These are phyloP conservation scores for Metarhizium guizhouense DNA, from an alignment of 2,329 filamentous ascomycete genomes.

Conservation along the genomic window DNA sequence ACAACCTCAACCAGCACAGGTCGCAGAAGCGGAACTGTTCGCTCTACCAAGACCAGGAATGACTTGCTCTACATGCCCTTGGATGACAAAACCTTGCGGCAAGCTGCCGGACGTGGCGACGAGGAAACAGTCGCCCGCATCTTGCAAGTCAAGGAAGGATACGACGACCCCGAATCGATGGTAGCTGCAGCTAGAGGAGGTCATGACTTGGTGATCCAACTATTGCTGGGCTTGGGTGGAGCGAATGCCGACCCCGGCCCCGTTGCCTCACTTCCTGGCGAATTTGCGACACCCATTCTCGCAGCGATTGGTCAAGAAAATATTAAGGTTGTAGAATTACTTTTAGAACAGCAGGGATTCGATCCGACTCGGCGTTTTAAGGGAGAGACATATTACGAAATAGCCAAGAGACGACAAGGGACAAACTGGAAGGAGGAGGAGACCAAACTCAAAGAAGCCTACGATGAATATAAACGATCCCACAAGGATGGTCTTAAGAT, in stretches of 20 bases:
- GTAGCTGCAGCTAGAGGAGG: slow-evolving; percentile 88
- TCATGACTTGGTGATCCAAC: slow-evolving; percentile 77
- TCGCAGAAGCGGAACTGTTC: slow-evolving; percentile 44
- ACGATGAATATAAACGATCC: slow-evolving; percentile 52
- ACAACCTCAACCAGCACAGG: slow-evolving; percentile 25
- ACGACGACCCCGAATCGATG: slow-evolving; percentile 74
- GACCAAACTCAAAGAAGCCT: slow-evolving; percentile 67
- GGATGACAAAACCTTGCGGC: slow-evolving; percentile 51
- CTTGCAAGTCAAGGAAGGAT: slow-evolving; percentile 50
- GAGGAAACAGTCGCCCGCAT: slow-evolving; percentile 53
- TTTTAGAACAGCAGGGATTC: slow-evolving; percentile 69
- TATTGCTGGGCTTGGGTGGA: slow-evolving; percentile 60
- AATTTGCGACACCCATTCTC: slow-evolving; percentile 85
- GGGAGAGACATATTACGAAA: slow-evolving; percentile 77
- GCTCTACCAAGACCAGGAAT: slow-evolving; percentile 56
- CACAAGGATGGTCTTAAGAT: slow-evolving; percentile 39
- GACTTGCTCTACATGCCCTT: slow-evolving; percentile 54
- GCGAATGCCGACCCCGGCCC: slow-evolving; percentile 61
- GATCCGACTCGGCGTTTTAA: slow-evolving; percentile 72
- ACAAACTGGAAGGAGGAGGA: slow-evolving; percentile 88
- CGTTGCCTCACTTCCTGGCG: slow-evolving; percentile 48
- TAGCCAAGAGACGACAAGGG: slow-evolving; percentile 73
- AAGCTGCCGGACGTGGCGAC: slow-evolving; percentile 52
- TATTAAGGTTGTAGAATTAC: slow-evolving; percentile 71
- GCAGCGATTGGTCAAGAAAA: slow-evolving; percentile 88